These are phyloP conservation scores for Syncephalis plumigaleata DNA, from an alignment of 371 early-diverging fungal genomes.

Conservation along the genomic window DNA sequence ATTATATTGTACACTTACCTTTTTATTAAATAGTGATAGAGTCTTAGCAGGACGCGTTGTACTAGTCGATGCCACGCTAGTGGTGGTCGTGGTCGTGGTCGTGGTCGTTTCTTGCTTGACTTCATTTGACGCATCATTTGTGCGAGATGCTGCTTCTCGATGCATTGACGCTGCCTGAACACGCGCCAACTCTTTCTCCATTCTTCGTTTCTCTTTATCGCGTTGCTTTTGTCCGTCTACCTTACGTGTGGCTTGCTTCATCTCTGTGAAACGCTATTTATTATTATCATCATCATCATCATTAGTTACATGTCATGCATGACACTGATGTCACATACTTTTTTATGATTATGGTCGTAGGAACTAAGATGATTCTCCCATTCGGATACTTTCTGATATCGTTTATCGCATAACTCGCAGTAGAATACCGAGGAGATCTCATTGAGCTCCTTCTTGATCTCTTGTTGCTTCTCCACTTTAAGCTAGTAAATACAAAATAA, in stretches of 20 bases:
- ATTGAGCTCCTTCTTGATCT: conserved; percentile 34
- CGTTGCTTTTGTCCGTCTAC: conserved; percentile 23
- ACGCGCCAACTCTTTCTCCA: conserved; percentile 43
- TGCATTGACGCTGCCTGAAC: conserved; percentile 47
- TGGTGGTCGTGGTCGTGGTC: no score
- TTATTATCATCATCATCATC: neutral
- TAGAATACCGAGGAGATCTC: conserved; percentile 50
- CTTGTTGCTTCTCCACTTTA: conserved; percentile 23
- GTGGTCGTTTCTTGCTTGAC: neutral
- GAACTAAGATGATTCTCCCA: conserved; percentile 59
- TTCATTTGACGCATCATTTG: no score
- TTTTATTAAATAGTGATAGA: no score
- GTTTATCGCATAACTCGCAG: conserved; percentile 62
- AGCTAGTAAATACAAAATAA: conserved; percentile 9
- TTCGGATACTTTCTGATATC: conserved; percentile 50
- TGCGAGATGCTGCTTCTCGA: conserved; percentile 14
- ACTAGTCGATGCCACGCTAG: no score
- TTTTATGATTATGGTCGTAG: conserved; percentile 63
- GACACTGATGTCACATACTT: conserved; percentile 20
- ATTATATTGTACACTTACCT: no score
- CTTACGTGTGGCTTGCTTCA: conserved; percentile 37
- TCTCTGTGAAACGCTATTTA: conserved; percentile 51
- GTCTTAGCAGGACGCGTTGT: no score
- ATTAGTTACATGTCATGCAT: neutral
- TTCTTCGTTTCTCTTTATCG: conserved; percentile 45